Evolutionary conservation across 331 rosid species (phyloP).

Genomic region (Quercus tomentella): DNA sequence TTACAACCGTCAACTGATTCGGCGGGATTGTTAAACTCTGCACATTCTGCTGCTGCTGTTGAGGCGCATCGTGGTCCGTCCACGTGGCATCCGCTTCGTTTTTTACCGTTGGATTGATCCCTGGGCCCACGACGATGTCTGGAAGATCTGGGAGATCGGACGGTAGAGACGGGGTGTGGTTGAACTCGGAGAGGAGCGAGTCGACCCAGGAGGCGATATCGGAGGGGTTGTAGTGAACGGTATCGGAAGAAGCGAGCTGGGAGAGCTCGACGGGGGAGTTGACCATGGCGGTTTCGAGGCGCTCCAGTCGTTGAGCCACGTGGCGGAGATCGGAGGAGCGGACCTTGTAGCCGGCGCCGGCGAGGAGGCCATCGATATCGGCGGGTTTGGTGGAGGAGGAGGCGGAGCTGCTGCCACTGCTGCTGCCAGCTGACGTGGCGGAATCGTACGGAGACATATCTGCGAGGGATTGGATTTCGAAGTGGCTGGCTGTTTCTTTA

Average conservation of each 20-base stretch:
- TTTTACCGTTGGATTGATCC: constrained; percentile 6
- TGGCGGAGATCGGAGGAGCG: constrained; percentile 64
- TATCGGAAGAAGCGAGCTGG: constrained; percentile 59
- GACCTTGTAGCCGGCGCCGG: constrained; percentile 72
- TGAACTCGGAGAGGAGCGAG: constrained; percentile 66
- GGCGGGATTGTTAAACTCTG: not conserved
- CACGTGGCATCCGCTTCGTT: constrained; percentile 8
- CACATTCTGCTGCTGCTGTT: not conserved
- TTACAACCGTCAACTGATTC: constrained; percentile 32
- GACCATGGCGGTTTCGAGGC: constrained; percentile 56
- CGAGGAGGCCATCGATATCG: constrained; percentile 63
- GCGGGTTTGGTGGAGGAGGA: constrained; percentile 24
- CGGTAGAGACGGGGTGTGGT: constrained; percentile 37
- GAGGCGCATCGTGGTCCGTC: constrained; percentile 10
- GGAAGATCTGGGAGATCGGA: constrained; percentile 48
- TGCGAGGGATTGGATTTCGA: not conserved
- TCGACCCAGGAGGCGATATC: constrained; percentile 80
- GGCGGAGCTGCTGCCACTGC: constrained; percentile 40
- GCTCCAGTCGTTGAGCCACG: constrained; percentile 64
- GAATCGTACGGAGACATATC: constrained; percentile 49
- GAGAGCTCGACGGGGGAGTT: constrained; percentile 58
- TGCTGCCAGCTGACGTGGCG: constrained; percentile 22
- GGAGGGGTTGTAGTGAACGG: constrained; percentile 70
- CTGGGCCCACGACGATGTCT: constrained; percentile 26
- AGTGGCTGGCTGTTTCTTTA: no score